Conservation (phyloP, 148 eudicot genomes). For the Chenopodium berlandieri region DNA sequence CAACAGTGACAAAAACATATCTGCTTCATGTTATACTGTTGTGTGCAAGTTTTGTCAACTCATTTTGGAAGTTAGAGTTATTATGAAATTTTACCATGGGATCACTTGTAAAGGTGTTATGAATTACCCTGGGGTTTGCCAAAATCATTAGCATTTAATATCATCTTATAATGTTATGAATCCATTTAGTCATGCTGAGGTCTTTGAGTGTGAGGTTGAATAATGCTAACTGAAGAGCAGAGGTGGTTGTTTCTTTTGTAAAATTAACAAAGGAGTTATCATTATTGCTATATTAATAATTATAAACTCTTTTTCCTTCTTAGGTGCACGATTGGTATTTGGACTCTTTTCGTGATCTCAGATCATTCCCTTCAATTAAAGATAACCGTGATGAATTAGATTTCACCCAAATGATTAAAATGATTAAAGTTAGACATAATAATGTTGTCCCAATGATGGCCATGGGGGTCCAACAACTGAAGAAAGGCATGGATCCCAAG, state of each 20-base stretch:
- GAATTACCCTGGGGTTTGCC: background rate
- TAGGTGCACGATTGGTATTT: conserved; percentile 96
- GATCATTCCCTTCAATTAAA: conserved; percentile 73
- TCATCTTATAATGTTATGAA: background rate
- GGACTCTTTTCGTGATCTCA: conserved; percentile 92
- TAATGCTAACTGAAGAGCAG: background rate
- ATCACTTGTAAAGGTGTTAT: background rate
- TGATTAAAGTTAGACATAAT: conserved; percentile 92
- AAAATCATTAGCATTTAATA: background rate
- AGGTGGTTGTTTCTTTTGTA: background rate
- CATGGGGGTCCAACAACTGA: conserved; percentile 82
- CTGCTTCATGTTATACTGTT: background rate
- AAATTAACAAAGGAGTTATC: background rate
- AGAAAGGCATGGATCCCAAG: conserved; percentile 65
- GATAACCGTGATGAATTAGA: conserved; percentile 65
- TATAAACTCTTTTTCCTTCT: conserved; percentile 12
- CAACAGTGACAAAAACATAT: background rate
- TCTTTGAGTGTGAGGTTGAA: background rate
- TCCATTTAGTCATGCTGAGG: background rate
- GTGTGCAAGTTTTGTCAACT: background rate
- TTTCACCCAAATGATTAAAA: conserved; percentile 81
- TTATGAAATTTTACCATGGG: background rate
- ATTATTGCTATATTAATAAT: background rate
- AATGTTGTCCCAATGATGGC: conserved; percentile 99
- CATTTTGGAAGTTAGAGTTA: background rate